Conservation (phyloP, 805 yeast species). For the Kregervanrija delftensis region DNA sequence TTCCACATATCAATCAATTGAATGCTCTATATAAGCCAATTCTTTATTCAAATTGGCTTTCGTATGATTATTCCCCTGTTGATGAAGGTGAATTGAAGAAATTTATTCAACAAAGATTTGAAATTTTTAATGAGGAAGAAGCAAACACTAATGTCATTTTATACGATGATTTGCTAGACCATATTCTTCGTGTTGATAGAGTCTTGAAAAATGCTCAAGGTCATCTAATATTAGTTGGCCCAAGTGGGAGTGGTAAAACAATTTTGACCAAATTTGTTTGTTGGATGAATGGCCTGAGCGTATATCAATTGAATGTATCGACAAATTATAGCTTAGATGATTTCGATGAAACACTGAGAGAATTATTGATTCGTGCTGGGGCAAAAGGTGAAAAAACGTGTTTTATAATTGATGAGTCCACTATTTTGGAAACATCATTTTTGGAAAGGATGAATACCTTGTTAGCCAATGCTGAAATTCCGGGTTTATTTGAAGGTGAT, state of each 20-base stretch:
- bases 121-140: slow-evolving; percentile 75
- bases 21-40: slow-evolving; percentile 42
- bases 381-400: slow-evolving; percentile 56
- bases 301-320: slow-evolving; percentile 51
- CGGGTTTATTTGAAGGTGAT: slow-evolving; percentile 80
- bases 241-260: slow-evolving; percentile 75
- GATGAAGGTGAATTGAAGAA: slow-evolving; percentile 36
- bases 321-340: slow-evolving; percentile 48
- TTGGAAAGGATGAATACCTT: slow-evolving; percentile 88
- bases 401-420: slow-evolving; percentile 74
- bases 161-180: slow-evolving; percentile 66
- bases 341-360: slow-evolving; percentile 61
- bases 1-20: slow-evolving; percentile 38
- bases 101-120: slow-evolving; percentile 58
- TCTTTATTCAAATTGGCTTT: slow-evolving; percentile 69
- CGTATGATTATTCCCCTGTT: slow-evolving; percentile 55
- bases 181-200: slow-evolving; percentile 72
- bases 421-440: slow-evolving; percentile 68
- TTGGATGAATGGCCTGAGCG: slow-evolving; percentile 78
- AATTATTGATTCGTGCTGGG: slow-evolving; percentile 43
- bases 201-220: slow-evolving; percentile 84
- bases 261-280: slow-evolving; percentile 75
- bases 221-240: slow-evolving; percentile 79
- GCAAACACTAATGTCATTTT: slow-evolving; percentile 52
- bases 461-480: slow-evolving; percentile 89